Percentiles rank a stretch among this genome's conserved stretches.
Conservation (phyloP, 2,329 filamentous ascomycete species). For the Corynespora cassiicola region DNA sequence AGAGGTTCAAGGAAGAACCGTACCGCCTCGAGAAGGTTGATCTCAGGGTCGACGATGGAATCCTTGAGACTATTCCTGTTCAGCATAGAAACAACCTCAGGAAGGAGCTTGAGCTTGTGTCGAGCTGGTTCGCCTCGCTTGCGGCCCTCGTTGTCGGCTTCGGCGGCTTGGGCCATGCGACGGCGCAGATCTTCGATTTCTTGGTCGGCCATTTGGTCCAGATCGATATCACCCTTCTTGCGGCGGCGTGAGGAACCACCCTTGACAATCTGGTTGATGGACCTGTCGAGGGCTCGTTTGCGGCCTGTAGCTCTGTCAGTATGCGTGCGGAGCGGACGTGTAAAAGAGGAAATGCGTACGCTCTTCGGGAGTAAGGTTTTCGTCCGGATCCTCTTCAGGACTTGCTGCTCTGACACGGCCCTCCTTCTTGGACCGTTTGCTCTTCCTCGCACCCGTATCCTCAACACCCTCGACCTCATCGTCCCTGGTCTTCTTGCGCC, state of each 20-base stretch:
- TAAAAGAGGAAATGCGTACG: slow-evolving; percentile 57
- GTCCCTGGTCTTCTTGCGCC: slow-evolving; percentile 58
- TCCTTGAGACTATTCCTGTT: slow-evolving; percentile 88
- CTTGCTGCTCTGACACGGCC: slow-evolving; percentile 43
- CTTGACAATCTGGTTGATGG: slow-evolving; percentile 88
- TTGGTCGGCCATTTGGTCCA: slow-evolving; percentile 88
- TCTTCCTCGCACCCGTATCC: slow-evolving; percentile 61
- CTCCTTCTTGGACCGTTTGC: slow-evolving; percentile 54
- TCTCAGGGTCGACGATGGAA: slow-evolving; percentile 89
- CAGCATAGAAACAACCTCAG: slow-evolving; percentile 84
- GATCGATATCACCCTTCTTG: slow-evolving; percentile 89
- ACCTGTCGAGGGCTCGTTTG: slow-evolving; percentile 81
- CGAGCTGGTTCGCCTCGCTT: slow-evolving; percentile 80
- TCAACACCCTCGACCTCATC: slow-evolving; percentile 55
- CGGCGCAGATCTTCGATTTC: slow-evolving; percentile 87
- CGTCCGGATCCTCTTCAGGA: slow-evolving; percentile 72
- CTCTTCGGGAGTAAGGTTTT: slow-evolving; percentile 82
- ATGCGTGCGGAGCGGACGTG: not conserved
- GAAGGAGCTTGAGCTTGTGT: slow-evolving; percentile 92
- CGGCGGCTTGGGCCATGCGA: slow-evolving; percentile 88
- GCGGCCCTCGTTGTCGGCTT: slow-evolving; percentile 84
- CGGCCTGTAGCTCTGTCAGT: slow-evolving; percentile 58
- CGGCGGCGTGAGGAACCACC: slow-evolving; percentile 74
- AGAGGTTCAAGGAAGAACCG: slow-evolving; percentile 97
- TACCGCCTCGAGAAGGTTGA: slow-evolving; percentile 91